Conservation (phyloP, 2,329 filamentous ascomycete genomes). For the Plenodomus tracheiphilus region DNA sequence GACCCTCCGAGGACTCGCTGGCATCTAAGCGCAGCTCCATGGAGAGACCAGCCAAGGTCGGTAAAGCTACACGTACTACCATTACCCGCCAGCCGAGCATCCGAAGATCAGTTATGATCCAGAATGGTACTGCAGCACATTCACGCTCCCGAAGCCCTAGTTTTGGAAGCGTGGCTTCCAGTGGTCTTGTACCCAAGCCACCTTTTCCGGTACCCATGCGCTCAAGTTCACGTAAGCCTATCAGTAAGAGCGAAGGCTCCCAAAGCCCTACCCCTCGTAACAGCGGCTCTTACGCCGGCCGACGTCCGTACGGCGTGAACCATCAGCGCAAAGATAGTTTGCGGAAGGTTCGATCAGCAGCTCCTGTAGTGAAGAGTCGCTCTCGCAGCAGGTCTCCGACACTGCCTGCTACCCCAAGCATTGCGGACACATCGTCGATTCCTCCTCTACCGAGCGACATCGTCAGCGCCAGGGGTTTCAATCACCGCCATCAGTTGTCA, state of each 20-base stretch:
- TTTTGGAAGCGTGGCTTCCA: slow-evolving; percentile 57
- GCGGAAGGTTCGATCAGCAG: slow-evolving; percentile 83
- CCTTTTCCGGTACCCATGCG: slow-evolving; percentile 91
- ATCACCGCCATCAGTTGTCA: slow-evolving; percentile 62
- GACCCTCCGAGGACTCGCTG: slow-evolving; percentile 37
- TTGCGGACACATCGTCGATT: slow-evolving; percentile 70
- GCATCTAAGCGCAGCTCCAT: slow-evolving; percentile 36
- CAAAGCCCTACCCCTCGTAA: slow-evolving; percentile 72
- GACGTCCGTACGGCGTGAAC: slow-evolving; percentile 46
- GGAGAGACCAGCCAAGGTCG: slow-evolving; percentile 42
- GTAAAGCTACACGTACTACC: slow-evolving; percentile 35
- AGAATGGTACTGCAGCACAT: slow-evolving; percentile 74
- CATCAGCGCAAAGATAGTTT: slow-evolving; percentile 62
- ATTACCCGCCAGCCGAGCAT: slow-evolving; percentile 61
- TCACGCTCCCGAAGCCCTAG: slow-evolving; percentile 68
- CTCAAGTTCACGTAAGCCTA: slow-evolving; percentile 77
- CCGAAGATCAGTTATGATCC: slow-evolving; percentile 78
- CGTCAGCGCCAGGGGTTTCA: slow-evolving; percentile 52
- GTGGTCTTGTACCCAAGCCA: slow-evolving; percentile 55
- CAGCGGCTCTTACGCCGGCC: slow-evolving; percentile 34
- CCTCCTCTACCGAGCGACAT: slow-evolving; percentile 75
- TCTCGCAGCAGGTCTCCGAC: slow-evolving; percentile 58
- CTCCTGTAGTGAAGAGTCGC: slow-evolving; percentile 62
- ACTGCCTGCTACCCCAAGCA: slow-evolving; percentile 68
- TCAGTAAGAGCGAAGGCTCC: slow-evolving; percentile 73